These are phyloP conservation scores for Serpula lacrymans DNA, from an alignment of 768 basidiomycete species.

Conservation along the genomic window DNA sequence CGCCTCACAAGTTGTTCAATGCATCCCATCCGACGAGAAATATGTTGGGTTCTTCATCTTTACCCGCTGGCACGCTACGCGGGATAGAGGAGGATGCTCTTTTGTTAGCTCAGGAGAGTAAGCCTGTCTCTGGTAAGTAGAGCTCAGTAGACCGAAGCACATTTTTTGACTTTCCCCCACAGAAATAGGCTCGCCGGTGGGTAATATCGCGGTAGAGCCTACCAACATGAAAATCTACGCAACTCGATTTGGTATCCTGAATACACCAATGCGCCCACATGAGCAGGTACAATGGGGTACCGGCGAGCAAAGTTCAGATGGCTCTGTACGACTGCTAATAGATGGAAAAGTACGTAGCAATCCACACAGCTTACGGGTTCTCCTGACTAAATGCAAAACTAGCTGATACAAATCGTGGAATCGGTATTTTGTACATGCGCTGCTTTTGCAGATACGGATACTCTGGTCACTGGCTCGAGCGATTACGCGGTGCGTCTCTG, in stretches of 20 bases:
- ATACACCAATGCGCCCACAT: slow-evolving; percentile 57
- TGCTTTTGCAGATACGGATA: slow-evolving; percentile 68
- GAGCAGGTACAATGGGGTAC: slow-evolving; percentile 71
- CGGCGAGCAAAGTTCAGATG: slow-evolving; percentile 32
- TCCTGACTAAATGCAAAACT: slow-evolving; percentile 7
- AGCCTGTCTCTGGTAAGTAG: slow-evolving; percentile 53
- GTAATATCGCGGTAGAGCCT: too few species aligned
- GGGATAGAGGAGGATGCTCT: slow-evolving; percentile 86
- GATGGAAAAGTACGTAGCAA: slow-evolving; percentile 53
- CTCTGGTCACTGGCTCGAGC: slow-evolving; percentile 75
- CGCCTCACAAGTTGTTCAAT: slow-evolving; percentile 81
- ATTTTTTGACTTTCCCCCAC: too few species aligned
- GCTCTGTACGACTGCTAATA: slow-evolving; percentile 57
- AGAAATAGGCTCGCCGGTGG: too few species aligned
- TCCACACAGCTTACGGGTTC: neutral
- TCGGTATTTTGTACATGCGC: slow-evolving; percentile 70
- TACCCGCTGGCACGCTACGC: slow-evolving; percentile 67
- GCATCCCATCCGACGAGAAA: slow-evolving; percentile 73
- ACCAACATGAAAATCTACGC: too few species aligned
- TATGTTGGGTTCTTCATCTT: slow-evolving; percentile 64
- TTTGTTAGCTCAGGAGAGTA: slow-evolving; percentile 54
- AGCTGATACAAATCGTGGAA: slow-evolving; percentile 79
- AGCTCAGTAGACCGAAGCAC: neutral
- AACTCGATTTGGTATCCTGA: too few species aligned
- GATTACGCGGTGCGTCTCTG: slow-evolving; percentile 85